Evolutionary conservation across 2,329 filamentous ascomycete species (phyloP).

Genomic region (Lithohypha guttulata): DNA sequence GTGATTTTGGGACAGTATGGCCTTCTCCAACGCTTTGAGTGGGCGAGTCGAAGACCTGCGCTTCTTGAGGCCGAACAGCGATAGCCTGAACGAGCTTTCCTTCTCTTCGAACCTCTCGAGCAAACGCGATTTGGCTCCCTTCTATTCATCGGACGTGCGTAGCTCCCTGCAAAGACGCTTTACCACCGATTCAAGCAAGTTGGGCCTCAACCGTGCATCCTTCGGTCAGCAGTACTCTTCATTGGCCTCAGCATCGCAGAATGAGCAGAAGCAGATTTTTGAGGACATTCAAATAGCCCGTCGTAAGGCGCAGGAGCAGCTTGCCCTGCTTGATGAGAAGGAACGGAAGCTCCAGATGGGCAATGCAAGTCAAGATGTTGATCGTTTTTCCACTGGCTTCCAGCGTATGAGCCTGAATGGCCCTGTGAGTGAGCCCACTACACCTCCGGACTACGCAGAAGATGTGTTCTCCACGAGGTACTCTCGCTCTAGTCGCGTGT

Average conservation of each 20-base stretch:
- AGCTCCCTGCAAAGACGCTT: constrained; percentile 78
- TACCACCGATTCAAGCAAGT: constrained; percentile 78
- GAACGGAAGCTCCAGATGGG: constrained; percentile 55
- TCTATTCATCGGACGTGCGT: constrained; percentile 59
- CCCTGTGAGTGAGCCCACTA: constrained; percentile 89
- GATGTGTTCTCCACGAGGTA: constrained; percentile 69
- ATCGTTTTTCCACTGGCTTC: constrained; percentile 61
- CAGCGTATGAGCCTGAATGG: constrained; percentile 38
- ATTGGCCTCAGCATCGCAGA: constrained; percentile 21
- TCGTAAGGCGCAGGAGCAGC: constrained; percentile 79
- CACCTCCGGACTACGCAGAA: constrained; percentile 84
- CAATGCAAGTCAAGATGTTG: constrained; percentile 63
- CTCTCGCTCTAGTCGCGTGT: constrained; percentile 78
- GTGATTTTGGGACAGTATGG: constrained; percentile 51
- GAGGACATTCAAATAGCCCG: constrained; percentile 84
- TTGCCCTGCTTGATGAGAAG: constrained; percentile 64
- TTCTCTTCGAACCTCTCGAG: constrained; percentile 67
- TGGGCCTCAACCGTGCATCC: constrained; percentile 35
- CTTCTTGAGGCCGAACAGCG: constrained; percentile 58
- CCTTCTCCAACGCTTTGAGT: constrained; percentile 51
- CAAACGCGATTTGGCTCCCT: constrained; percentile 54
- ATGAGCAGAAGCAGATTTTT: constrained; percentile 76
- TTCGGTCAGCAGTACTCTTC: constrained; percentile 22
- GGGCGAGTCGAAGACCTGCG: constrained; percentile 69
- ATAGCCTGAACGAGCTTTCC: constrained; percentile 50